Evolutionary conservation across 768 basidiomycete species (phyloP).

Genomic region (Tricholoma furcatifolium): DNA sequence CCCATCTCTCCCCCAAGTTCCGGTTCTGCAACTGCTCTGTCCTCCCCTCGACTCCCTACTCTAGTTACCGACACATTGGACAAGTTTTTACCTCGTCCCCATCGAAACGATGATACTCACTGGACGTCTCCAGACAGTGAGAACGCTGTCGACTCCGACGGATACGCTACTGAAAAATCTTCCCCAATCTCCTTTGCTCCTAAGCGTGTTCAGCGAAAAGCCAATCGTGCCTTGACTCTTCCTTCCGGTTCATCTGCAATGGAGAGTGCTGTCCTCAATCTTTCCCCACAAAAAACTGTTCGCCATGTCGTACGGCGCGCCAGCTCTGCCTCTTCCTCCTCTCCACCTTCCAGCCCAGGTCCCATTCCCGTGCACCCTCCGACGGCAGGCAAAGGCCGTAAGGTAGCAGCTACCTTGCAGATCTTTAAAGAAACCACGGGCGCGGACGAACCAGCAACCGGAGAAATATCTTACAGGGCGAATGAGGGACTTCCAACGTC

Average conservation of each 20-base stretch:
- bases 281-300: slow-evolving; percentile 29
- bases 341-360: slow-evolving; percentile 21
- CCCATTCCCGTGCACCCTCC: slow-evolving; percentile 25
- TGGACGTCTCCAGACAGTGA: slow-evolving; percentile 26
- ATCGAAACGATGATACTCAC: slow-evolving; percentile 23
- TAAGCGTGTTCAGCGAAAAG: slow-evolving; percentile 25
- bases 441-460: slow-evolving; percentile 29
- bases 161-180: slow-evolving; percentile 42
- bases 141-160: slow-evolving; percentile 42
- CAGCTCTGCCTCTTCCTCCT: slow-evolving; percentile 31
- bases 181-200: slow-evolving; percentile 24
- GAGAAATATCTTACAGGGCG: slow-evolving; percentile 28
- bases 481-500: slow-evolving; percentile 23
- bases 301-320: slow-evolving; percentile 34
- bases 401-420: slow-evolving; percentile 80
- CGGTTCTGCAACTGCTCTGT: slow-evolving; percentile 35
- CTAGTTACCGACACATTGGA: slow-evolving; percentile 23
- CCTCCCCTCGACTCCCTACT: slow-evolving; percentile 34
- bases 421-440: slow-evolving; percentile 76
- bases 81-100: slow-evolving; percentile 20
- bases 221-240: slow-evolving; percentile 38
- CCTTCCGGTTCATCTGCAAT: slow-evolving; percentile 27
- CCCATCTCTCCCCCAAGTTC: slow-evolving; percentile 50
- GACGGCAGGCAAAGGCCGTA: slow-evolving; percentile 63
- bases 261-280: neutral